Base-by-base conservation (phyloP, 257 asterid genomes). In the Agastache rugosa region DNA sequence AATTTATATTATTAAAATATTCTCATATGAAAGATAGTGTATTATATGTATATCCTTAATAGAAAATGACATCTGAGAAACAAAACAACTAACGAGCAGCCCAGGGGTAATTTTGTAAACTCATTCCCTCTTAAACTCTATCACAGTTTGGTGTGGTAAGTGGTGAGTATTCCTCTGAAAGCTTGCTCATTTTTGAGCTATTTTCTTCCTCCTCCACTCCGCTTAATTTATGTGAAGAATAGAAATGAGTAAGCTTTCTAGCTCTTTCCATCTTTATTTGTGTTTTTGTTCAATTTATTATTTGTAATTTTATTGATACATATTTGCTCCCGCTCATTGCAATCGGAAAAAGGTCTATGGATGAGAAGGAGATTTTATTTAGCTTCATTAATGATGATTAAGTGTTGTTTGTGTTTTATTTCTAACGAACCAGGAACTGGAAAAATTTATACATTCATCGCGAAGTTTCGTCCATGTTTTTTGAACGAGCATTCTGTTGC, bases 361-460 rank as follows among this genome's bases (percentile, higher is more conserved):
- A 44, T 17, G 8, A 8, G 3, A n/a, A 0, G 42, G 2, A 37
- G 11, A 7, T 12, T 31, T 73, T 41, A n/a, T 34, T 55, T 42
- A 37, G 25, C 54, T 58, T 67, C 29, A 19, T 68, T 19, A 4
- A 25, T 71, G 68, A 41, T 25, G 11, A 60, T n/a, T 29, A 25
- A 62, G 14, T 51, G 63, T 27, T 45, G 5, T 47, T 63, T 9
- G 9, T 45, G 14, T 19, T 45, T 20, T 56, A 3, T 41, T 47
- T 42, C 1, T 8, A 16, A 63, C 15, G 20, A 68, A 72, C 25
- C 84, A 84, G 88, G 88, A 79, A 61, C 67, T 51, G 78, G 79
- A 8, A 81, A 71, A 25, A 10, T 79, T 53, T 47, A 60, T 63
- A 77, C 77, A 67, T 71, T 84, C 41, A 29, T 76, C 59, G 61